Conservation (phyloP, 2,329 filamentous ascomycete genomes). For the Fusarium sp. region DNA sequence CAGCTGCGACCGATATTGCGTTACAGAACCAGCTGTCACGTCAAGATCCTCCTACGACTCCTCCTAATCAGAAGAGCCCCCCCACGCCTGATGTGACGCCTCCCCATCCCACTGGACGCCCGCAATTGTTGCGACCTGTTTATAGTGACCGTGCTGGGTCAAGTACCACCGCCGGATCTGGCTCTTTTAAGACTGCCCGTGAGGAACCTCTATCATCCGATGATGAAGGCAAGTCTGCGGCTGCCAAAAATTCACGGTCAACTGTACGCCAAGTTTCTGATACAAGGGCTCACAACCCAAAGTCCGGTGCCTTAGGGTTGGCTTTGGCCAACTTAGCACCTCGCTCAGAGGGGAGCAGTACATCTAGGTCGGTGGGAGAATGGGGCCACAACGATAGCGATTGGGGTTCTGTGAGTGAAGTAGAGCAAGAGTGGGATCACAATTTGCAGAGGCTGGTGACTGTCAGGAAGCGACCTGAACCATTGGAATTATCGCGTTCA, state of each 20-base stretch:
- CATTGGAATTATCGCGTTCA: conserved; percentile 36
- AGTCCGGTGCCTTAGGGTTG: conserved; percentile 52
- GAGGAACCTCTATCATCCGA: conserved; percentile 72
- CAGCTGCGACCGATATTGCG: conserved; percentile 51
- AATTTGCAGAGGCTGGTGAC: conserved; percentile 63
- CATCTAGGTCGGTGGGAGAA: conserved; percentile 56
- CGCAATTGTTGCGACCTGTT: conserved; percentile 57
- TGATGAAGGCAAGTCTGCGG: conserved; percentile 60
- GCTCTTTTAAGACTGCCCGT: conserved; percentile 76
- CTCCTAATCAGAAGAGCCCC: conserved; percentile 71
- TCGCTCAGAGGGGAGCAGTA: conserved; percentile 52
- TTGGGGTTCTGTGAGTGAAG: conserved; percentile 60
- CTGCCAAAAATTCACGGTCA: conserved; percentile 55
- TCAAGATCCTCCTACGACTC: conserved; percentile 62
- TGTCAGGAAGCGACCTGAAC: conserved; percentile 57
- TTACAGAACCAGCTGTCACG: conserved; percentile 52
- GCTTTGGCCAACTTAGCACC: conserved; percentile 55
- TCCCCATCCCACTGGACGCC: conserved; percentile 60
- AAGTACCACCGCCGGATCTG: conserved; percentile 65
- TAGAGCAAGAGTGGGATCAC: conserved; percentile 64
- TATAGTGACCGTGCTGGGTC: conserved; percentile 60
- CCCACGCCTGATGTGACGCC: conserved; percentile 81
- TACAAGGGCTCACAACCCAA: conserved; percentile 23
- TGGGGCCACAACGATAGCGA: conserved; percentile 66
- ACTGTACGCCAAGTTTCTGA: conserved; percentile 54